These are phyloP conservation scores for Diutina neorugosa DNA, from an alignment of 1,139 yeast species.

Conservation along the genomic window DNA sequence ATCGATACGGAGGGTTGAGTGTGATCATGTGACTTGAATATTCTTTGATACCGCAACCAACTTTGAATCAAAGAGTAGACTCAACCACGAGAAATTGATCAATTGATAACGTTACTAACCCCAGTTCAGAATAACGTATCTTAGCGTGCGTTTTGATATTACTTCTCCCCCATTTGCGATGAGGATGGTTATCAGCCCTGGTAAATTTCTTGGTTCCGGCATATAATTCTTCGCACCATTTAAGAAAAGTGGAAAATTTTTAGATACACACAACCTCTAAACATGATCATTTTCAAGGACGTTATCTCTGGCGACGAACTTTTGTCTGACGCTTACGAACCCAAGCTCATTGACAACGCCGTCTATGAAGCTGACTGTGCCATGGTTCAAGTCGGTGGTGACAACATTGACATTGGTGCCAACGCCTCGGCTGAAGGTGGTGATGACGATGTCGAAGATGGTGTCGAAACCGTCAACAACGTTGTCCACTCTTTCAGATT, in stretches of 20 bases:
- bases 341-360: constrained; percentile 74
- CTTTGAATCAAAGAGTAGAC: neutral
- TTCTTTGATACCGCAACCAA: neutral
- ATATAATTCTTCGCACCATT: neutral
- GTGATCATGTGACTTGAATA: neutral
- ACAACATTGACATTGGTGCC: constrained; percentile 95
- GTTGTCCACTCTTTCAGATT: constrained; percentile 97
- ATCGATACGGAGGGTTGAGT: neutral
- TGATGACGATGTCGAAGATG: constrained; percentile 71
- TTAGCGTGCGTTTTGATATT: neutral
- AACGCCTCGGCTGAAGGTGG: constrained; percentile 97
- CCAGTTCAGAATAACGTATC: too few species aligned
- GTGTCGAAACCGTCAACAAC: constrained; percentile 87
- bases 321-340: constrained; percentile 93
- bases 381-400: constrained; percentile 77
- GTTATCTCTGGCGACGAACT: constrained; percentile 90
- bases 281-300: constrained; percentile 46
- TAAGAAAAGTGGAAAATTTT: neutral
- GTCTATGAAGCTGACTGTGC: constrained; percentile 95
- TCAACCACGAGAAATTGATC: neutral
- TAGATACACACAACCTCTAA: constrained; percentile 5
- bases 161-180: neutral
- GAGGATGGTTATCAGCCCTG: neutral
- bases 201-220: neutral
- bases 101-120: neutral